Percentiles rank a stretch among this genome's conserved stretches.
Conservation (phyloP, 1,284 basidiomycete species). For the Ustilago lituana region DNA sequence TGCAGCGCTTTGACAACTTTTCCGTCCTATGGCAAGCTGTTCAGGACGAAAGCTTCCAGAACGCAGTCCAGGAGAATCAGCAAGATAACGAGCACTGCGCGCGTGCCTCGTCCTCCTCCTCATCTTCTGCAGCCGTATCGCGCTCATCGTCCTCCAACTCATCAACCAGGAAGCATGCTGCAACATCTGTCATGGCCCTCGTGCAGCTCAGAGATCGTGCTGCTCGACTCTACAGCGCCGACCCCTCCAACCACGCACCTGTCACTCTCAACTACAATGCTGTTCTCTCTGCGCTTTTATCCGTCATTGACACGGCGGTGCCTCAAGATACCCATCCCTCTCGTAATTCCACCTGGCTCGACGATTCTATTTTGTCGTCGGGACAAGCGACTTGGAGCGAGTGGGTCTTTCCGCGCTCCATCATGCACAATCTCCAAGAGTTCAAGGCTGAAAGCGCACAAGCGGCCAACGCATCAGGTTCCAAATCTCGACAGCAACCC, state of each 20-base stretch:
- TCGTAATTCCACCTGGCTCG: slow-evolving; percentile 33
- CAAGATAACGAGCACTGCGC: not conserved
- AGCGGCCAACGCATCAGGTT: not conserved
- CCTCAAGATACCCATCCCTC: slow-evolving; percentile 8
- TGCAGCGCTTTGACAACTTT: slow-evolving; percentile 32
- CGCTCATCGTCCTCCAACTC: slow-evolving; percentile 11
- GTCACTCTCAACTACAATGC: slow-evolving; percentile 33
- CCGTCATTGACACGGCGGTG: slow-evolving; percentile 34
- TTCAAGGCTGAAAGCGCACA: slow-evolving; percentile 17
- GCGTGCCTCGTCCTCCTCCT: not conserved
- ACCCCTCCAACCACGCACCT: slow-evolving; percentile 12
- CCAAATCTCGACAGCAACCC: slow-evolving; percentile 10
- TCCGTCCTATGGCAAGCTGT: slow-evolving; percentile 12
- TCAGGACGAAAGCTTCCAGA: not conserved
- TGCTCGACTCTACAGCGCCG: slow-evolving; percentile 17
- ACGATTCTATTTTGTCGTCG: slow-evolving; percentile 18
- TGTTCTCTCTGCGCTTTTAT: slow-evolving; percentile 34
- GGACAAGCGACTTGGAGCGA: slow-evolving; percentile 34
- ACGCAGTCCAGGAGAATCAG: not conserved
- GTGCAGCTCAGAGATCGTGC: slow-evolving; percentile 44
- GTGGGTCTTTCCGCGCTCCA: slow-evolving; percentile 41
- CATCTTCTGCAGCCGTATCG: no score
- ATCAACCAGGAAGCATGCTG: not conserved
- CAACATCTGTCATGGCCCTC: slow-evolving; percentile 31
- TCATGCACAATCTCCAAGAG: slow-evolving; percentile 25